A percentile compares a stretch with the other conserved stretches of the same genome.
phyloP scores from a whole-genome alignment of 257 asterid genomes.

The Misopates orontium region DNA sequence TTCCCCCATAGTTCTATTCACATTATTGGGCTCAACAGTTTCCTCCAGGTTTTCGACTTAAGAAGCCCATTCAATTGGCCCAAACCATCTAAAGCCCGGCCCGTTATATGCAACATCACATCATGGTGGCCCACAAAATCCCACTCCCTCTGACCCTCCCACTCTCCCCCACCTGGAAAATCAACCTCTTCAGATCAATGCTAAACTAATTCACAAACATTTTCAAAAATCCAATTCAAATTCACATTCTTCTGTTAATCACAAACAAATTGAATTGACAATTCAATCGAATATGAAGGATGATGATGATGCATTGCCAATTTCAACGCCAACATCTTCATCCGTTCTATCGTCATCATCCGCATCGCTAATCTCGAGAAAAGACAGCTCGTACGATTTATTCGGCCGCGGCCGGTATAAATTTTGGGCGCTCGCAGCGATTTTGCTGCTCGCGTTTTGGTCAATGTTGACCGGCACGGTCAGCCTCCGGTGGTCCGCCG shows the following conservation, averaged over 20 bases:
- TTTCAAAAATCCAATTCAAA: too few species aligned
- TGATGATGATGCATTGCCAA: conserved; percentile 72
- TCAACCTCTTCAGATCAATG: too few species aligned
- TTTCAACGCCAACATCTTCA: conserved; percentile 67
- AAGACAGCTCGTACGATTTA: conserved; percentile 37
- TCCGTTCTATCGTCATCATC: conserved; percentile 32
- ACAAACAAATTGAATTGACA: too few species aligned
- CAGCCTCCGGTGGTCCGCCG: conserved; percentile 59
- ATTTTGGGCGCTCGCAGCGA: conserved; percentile 53
- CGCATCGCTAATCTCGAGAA: conserved; percentile 25
- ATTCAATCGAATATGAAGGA: conserved; percentile 43
- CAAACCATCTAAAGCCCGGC: neutral
- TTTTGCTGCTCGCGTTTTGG: conserved; percentile 58
- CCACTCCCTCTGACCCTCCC: neutral
- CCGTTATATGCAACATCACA: neutral
- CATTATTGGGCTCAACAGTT: too few species aligned
- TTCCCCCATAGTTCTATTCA: too few species aligned
- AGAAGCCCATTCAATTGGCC: too few species aligned
- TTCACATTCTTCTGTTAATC: too few species aligned
- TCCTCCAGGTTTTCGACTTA: neutral
- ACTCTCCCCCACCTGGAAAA: neutral
- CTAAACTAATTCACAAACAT: too few species aligned
- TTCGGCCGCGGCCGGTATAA: conserved; percentile 55
- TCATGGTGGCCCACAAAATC: conserved; percentile 3
- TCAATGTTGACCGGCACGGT: conserved; percentile 67